A percentile compares a stretch with the other conserved stretches of the same genome.
These are phyloP conservation scores for Rhodotorula toruloides DNA, from an alignment of 768 basidiomycete genomes.

Conservation along the genomic window DNA sequence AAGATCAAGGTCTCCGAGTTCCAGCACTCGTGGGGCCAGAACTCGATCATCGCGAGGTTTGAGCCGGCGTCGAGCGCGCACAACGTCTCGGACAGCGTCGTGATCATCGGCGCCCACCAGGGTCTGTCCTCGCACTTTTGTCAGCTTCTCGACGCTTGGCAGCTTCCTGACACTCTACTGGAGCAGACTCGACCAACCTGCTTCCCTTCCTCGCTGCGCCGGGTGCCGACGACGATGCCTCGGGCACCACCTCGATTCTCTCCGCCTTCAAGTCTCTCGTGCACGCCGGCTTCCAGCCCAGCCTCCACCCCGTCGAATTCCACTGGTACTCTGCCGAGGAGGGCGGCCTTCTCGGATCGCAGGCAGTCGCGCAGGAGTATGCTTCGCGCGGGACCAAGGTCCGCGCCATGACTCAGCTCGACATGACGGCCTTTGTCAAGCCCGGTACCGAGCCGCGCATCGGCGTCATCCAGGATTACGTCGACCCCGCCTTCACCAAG, in stretches of 20 bases:
- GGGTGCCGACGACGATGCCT: slow-evolving; percentile 50
- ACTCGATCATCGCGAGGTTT: slow-evolving; percentile 48
- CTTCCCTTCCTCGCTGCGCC: slow-evolving; percentile 50
- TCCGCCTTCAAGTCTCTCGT: slow-evolving; percentile 47
- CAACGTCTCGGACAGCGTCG: slow-evolving; percentile 10
- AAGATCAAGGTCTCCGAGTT: slow-evolving; percentile 43
- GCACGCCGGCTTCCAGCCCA: slow-evolving; percentile 45
- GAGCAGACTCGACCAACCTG: slow-evolving; percentile 48
- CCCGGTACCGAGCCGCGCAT: slow-evolving; percentile 41
- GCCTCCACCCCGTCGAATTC: slow-evolving; percentile 48
- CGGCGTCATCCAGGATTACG: slow-evolving; percentile 43
- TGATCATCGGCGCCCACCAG: slow-evolving; percentile 27
- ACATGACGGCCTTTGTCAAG: slow-evolving; percentile 48
- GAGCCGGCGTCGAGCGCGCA: slow-evolving; percentile 39
- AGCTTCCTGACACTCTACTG: slow-evolving; percentile 45
- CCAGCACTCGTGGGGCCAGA: slow-evolving; percentile 45
- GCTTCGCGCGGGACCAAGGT: slow-evolving; percentile 14
- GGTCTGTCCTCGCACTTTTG: background rate
- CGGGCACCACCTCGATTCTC: slow-evolving; percentile 47
- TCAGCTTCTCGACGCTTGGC: no score
- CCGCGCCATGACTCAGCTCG: slow-evolving; percentile 29
- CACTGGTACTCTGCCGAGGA: slow-evolving; percentile 51
- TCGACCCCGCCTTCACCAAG: slow-evolving; percentile 37
- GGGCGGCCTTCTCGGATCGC: slow-evolving; percentile 47
- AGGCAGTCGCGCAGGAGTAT: slow-evolving; percentile 35